Conservation (phyloP, 495 filamentous ascomycete species). For the Margaritispora aquatica region DNA sequence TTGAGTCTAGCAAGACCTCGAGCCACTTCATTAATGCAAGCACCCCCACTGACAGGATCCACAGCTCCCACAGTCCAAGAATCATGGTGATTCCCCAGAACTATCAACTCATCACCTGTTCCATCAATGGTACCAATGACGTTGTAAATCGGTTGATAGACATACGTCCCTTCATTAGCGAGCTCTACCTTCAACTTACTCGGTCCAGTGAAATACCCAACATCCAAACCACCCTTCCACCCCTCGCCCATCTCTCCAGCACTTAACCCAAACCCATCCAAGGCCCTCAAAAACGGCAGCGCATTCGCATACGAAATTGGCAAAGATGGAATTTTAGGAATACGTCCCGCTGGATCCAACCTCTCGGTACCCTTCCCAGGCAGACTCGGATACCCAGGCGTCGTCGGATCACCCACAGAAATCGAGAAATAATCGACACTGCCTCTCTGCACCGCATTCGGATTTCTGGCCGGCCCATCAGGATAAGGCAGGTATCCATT, state of each 20-base stretch:
- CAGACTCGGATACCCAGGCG: slow-evolving; percentile 85
- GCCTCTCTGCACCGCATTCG: slow-evolving; percentile 81
- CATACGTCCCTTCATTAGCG: slow-evolving; percentile 77
- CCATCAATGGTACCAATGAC: slow-evolving; percentile 91
- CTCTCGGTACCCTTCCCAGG: slow-evolving; percentile 62
- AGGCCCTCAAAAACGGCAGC: slow-evolving; percentile 71
- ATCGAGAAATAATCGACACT: slow-evolving; percentile 72
- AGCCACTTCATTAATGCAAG: slow-evolving; percentile 77
- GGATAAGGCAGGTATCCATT: slow-evolving; percentile 79
- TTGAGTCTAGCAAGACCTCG: slow-evolving; percentile 71
- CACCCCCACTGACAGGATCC: slow-evolving; percentile 83
- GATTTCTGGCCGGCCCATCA: slow-evolving; percentile 78
- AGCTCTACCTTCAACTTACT: slow-evolving; percentile 67
- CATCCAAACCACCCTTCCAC: slow-evolving; percentile 63
- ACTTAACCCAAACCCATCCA: slow-evolving; percentile 81
- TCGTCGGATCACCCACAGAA: slow-evolving; percentile 59
- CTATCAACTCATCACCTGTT: slow-evolving; percentile 72
- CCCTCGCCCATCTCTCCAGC: slow-evolving; percentile 62
- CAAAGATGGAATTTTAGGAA: slow-evolving; percentile 80
- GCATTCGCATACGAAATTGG: slow-evolving; percentile 85
- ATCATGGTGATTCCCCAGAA: slow-evolving; percentile 90
- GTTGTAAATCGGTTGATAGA: slow-evolving; percentile 84
- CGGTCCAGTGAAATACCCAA: slow-evolving; percentile 83
- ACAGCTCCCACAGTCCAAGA: slow-evolving; percentile 83
- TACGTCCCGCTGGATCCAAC: slow-evolving; percentile 52